Base-by-base conservation (phyloP, 2,329 filamentous ascomycete genomes). In the Monilinia vaccinii-corymbosi region DNA sequence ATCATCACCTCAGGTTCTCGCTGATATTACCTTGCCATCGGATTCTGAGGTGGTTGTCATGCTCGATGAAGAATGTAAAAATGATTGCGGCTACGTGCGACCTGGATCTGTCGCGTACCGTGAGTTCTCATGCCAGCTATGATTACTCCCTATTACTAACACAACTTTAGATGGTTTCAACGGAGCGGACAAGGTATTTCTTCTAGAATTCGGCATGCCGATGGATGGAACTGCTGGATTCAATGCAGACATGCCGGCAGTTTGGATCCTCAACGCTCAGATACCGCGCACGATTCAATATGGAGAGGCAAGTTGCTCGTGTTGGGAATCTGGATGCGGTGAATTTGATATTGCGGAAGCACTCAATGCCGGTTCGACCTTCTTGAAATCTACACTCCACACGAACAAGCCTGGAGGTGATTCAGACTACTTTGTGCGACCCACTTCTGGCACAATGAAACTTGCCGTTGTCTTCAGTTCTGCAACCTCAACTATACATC, bases 291-390 rank as follows among this genome's bases (percentile, higher is more conserved):
- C 86, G 6, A 75, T 80, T 6, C 87, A 91, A 72, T 91, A 91
- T 75, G 79, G 79, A 64, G 74, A 76, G 51, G 71, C 75, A 9
- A 72, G 75, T 2, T 92, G 88, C 78, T 88, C 83, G 61, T 92
- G 89, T 78, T 91, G 87, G 87, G 73, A 73, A 14, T 86, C 63
- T 68, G 83, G 82, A 42, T 91, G 88, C 69, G 88, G 87, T 67
- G 89, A 93, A 75, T 82, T 88, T 63, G 89, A 93, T 69, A 78
- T 91, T 58, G 85, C 87, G 68, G 89, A 92, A 75, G 79, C 89
- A 28, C 81, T 92, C 45, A 77, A 80, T 62, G 71, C 78, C 0
- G 88, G 87, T 32, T 83, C 86, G 71, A 78, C 75, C 47, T 83
- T 83, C 68, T 81, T 83, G 74, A 91, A 88, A 75, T 85, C 83